Evolutionary conservation across 768 basidiomycete genomes (phyloP).

Genomic region (Psilocybe sp.): DNA sequence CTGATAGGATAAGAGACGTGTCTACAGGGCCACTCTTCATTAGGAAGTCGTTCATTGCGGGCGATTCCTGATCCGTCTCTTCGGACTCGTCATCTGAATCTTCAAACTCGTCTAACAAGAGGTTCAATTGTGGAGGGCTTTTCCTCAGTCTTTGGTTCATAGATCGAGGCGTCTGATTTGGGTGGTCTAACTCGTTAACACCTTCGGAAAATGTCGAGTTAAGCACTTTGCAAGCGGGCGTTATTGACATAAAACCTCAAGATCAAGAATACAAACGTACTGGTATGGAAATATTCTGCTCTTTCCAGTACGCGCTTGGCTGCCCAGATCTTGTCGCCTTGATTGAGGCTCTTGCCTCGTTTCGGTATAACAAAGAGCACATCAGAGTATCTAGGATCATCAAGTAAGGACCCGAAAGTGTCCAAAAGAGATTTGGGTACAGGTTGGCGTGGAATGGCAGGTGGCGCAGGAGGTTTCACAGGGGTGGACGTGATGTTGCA

Average conservation of each 20-base stretch:
- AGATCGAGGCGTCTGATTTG: conserved; percentile 21
- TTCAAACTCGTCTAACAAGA: conserved; percentile 44
- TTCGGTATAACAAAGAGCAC: conserved; percentile 74
- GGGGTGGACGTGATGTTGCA: conserved; percentile 78
- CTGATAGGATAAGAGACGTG: conserved; percentile 7
- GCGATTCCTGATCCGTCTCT: conserved; percentile 10
- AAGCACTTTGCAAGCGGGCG: conserved; percentile 52
- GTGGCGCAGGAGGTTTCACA: conserved; percentile 40
- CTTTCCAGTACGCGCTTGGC: conserved; percentile 63
- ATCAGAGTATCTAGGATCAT: conserved; percentile 84
- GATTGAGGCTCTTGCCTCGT: conserved; percentile 31
- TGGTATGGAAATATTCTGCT: conserved; percentile 77
- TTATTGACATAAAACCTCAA: background rate
- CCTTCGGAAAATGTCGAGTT: conserved; percentile 67
- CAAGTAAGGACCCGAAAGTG: conserved; percentile 70
- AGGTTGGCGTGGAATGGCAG: conserved; percentile 41
- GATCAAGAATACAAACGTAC: conserved; percentile 30
- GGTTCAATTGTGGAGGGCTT: conserved; percentile 22
- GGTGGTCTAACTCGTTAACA: conserved; percentile 22
- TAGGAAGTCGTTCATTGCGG: background rate
- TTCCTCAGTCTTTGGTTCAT: conserved; percentile 16
- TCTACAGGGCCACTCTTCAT: conserved; percentile 3
- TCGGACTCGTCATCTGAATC: conserved; percentile 48
- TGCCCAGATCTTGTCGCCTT: conserved; percentile 59
- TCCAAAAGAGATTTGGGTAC: conserved; percentile 69